Evolutionary conservation across 1,139 yeast genomes (phyloP), one percentile per base, ranked within the genome.

Genomic region (Debaryomycetaceae sp.): DNA sequence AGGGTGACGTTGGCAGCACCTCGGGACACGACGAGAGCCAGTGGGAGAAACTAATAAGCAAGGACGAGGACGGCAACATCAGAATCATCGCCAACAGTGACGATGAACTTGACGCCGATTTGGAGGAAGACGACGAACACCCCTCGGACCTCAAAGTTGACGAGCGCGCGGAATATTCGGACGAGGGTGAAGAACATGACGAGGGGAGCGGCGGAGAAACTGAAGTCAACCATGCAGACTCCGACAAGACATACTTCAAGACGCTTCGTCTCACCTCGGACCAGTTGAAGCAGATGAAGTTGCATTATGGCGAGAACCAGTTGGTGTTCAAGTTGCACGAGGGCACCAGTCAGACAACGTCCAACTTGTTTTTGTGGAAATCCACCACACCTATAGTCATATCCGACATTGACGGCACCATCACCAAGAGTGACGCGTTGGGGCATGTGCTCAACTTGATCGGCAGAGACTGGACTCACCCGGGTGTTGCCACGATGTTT

Each of bases 381-480:
- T 71, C 82, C 43, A 69, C 78, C 36, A 80, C 83, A 0, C 97
- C 97, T 1, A 83, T 91, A 31, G 98, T 93, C 4, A 91, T 91
- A 24, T 86, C 96, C 7, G 99, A 93, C 59, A 91, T 93, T 39
- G 99, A 93, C 56, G 99, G 99, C 12, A 93, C 99, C 2, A 93
- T 93, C 43, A 93, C 99, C 17, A 88, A 88, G 54, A 86, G 96
- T 1, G 99, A 93, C 61, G 98, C 98, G 0, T 65, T 93, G 46
- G 99, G 99, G 4, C 99, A 93, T 58, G 93, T 93, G 2, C 65
- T 91, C 53, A 89, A 94, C 21, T 79, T 91, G 75, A 66, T 93
- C 29, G 99, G 99, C 2, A 75, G 88, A 44, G 99, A 93, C 59
- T 93, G 98, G 98, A 93, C 98, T 0, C 99, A 93, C 53, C 75